Base-by-base conservation (phyloP, 768 basidiomycete genomes). In the Kwoniella shandongensis region DNA sequence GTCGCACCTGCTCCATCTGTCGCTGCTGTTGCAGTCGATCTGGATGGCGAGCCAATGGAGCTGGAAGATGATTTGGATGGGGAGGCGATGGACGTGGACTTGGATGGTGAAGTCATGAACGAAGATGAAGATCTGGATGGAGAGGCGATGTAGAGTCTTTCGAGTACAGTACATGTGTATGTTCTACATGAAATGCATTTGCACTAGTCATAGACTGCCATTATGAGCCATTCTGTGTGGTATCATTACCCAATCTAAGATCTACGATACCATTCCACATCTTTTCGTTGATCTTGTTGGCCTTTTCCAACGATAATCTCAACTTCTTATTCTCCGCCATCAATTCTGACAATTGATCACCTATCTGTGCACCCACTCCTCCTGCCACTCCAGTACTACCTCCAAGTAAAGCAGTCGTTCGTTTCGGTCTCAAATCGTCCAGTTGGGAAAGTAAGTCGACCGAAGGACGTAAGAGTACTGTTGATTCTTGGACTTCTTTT, bases 251-350 rank as follows among this genome's bases (percentile, higher is more conserved):
- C 60, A 70, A 35, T 15, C 64, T 59, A 36, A 69, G 53, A 62
- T 87, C 85, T 26, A 93, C 87, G 1, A 91, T 83, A 2, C 82
- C 83, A 63, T 88, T 87, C 93, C 93, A 96, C 87, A 96, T 94
- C 50, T 83, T 81, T 69, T 96, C 91, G 66, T 96, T 97, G 57
- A 96, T 81, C n/a, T 86, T 84, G 70, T 91, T 90, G 4, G 93
- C 93, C 72, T 85, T 86, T 25, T 84, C 83, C 5, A 97, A 79
- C 59, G 91, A 86, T 44, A 84, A 82, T 44, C 81, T 83, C 55
- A 94, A 75, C 23, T 75, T 77, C 47, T 80, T 80, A 7, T 91
- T 81, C 75, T 96, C 90, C 2, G 79, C 76, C 75, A 91, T 87
- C 1, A 94, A 83, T 65, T 86, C 84, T 15, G 81, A 69, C 11